Conservation (phyloP, 2,329 filamentous ascomycete species). For the Fusarium compactum region DNA sequence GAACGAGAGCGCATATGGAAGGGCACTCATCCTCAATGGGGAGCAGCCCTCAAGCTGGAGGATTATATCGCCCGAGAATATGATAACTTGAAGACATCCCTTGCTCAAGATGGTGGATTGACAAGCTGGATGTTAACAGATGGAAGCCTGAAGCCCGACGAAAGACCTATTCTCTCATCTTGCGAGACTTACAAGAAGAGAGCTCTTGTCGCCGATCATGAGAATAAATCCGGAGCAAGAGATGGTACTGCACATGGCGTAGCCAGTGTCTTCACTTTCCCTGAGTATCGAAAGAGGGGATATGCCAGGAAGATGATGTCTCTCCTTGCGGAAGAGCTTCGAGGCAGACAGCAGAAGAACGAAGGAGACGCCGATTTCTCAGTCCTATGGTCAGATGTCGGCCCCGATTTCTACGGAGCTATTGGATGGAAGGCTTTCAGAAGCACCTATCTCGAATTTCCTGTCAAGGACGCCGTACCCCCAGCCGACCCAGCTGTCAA, state of each 20-base stretch:
- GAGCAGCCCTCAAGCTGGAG: conserved; percentile 63
- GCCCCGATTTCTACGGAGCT: conserved; percentile 82
- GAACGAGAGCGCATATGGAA: conserved; percentile 69
- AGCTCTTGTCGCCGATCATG: conserved; percentile 58
- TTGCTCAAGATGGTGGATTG: conserved; percentile 69
- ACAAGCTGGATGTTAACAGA: conserved; percentile 74
- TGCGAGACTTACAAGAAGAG: conserved; percentile 74
- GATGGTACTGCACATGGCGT: conserved; percentile 79
- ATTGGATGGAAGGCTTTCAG: conserved; percentile 82
- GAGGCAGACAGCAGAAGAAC: conserved; percentile 42
- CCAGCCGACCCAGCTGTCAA: conserved; percentile 46
- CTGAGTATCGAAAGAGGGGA: conserved; percentile 74
- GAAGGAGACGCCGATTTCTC: conserved; percentile 70
- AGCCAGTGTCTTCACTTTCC: conserved; percentile 81
- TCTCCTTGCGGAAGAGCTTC: conserved; percentile 67
- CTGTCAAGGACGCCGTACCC: conserved; percentile 47
- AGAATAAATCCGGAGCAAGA: conserved; percentile 50
- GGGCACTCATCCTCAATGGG: conserved; percentile 69
- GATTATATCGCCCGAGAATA: conserved; percentile 71
- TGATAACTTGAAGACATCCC: conserved; percentile 67
- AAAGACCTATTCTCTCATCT: conserved; percentile 69
- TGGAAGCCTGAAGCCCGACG: conserved; percentile 50
- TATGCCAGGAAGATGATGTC: conserved; percentile 83
- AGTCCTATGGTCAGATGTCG: conserved; percentile 87
- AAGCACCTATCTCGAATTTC: conserved; percentile 78